phyloP scores from a whole-genome alignment of 2,329 filamentous ascomycete species.

The Beauveria rudraprayagi region DNA sequence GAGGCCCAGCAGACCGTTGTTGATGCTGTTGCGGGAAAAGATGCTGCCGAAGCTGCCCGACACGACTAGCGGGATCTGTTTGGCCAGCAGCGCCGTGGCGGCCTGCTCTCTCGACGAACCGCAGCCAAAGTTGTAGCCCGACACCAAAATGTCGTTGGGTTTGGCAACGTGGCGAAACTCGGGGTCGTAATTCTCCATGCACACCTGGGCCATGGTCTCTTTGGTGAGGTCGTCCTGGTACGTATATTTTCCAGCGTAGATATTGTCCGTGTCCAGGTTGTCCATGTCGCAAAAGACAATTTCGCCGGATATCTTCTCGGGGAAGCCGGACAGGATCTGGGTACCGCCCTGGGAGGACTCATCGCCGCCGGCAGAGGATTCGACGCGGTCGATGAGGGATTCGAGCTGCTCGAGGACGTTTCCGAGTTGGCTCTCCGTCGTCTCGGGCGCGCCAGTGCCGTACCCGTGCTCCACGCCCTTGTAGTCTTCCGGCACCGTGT shows the following conservation, averaged over 20 bases:
- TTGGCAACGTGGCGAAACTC: slow-evolving; percentile 57
- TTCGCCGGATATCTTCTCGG: slow-evolving; percentile 72
- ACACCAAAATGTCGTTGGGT: slow-evolving; percentile 71
- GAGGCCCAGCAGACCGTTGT: slow-evolving; percentile 67
- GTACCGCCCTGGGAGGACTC: slow-evolving; percentile 34
- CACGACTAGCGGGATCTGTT: slow-evolving; percentile 71
- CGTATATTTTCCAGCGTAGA: slow-evolving; percentile 76
- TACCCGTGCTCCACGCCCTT: slow-evolving; percentile 12
- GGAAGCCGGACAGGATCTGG: slow-evolving; percentile 78
- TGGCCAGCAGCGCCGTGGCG: slow-evolving; percentile 77
- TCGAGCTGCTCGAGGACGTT: slow-evolving; percentile 13
- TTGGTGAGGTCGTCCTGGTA: slow-evolving; percentile 77
- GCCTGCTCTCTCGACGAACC: slow-evolving; percentile 75
- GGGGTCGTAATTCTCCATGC: slow-evolving; percentile 90
- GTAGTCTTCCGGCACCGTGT: slow-evolving; percentile 53
- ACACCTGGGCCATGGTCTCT: slow-evolving; percentile 78
- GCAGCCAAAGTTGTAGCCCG: slow-evolving; percentile 84
- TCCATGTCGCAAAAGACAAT: slow-evolving; percentile 77
- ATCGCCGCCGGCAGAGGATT: slow-evolving; percentile 3
- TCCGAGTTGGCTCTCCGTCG: neutral
- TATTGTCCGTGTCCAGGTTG: slow-evolving; percentile 86
- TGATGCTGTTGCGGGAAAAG: slow-evolving; percentile 69
- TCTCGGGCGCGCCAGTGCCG: slow-evolving; percentile 12
- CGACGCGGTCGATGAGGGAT: slow-evolving; percentile 14
- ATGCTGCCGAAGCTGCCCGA: slow-evolving; percentile 79